A percentile compares a stretch with the other conserved stretches of the same genome.
Conservation (phyloP, 495 filamentous ascomycete species). For the Hyaloscypha bicolor region DNA sequence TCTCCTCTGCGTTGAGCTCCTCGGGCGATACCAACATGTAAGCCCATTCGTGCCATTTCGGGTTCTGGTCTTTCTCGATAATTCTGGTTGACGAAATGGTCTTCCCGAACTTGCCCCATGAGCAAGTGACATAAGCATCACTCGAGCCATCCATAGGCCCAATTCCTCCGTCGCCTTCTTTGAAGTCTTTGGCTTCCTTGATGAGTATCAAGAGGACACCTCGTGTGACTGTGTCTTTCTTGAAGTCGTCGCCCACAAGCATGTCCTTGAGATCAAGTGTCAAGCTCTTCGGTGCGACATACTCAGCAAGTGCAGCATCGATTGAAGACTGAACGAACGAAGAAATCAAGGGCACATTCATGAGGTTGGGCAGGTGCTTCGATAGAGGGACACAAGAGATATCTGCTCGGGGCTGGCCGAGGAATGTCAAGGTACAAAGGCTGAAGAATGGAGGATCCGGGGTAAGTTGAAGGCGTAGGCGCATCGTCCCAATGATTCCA, state of each 20-base stretch:
- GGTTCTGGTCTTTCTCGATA: conserved; percentile 61
- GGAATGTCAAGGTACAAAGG: conserved; percentile 68
- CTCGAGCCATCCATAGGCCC: conserved; percentile 59
- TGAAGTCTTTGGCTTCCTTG: conserved; percentile 64
- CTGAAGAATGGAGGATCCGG: conserved; percentile 75
- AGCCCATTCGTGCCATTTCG: conserved; percentile 69
- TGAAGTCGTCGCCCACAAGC: conserved; percentile 74
- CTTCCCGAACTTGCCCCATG: conserved; percentile 77
- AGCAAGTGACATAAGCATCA: conserved; percentile 70
- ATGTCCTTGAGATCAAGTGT: conserved; percentile 74
- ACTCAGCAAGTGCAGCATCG: conserved; percentile 68
- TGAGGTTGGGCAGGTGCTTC: conserved; percentile 67
- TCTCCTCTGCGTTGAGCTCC: conserved; percentile 73
- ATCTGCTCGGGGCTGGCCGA: conserved; percentile 76
- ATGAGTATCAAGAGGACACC: conserved; percentile 68
- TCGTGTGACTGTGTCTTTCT: conserved; percentile 66
- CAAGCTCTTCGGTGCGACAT: conserved; percentile 73
- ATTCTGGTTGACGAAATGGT: conserved; percentile 65
- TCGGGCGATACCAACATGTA: conserved; percentile 65
- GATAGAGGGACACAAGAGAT: conserved; percentile 67
- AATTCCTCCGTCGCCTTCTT: conserved; percentile 63
- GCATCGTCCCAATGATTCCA: conserved; percentile 65
- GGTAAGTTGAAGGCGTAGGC: conserved; percentile 66
- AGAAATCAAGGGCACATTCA: conserved; percentile 70
- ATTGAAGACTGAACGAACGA: conserved; percentile 74